phyloP scores from a whole-genome alignment of 169 alveolate genomes.

The Cryptosporidium canis region DNA sequence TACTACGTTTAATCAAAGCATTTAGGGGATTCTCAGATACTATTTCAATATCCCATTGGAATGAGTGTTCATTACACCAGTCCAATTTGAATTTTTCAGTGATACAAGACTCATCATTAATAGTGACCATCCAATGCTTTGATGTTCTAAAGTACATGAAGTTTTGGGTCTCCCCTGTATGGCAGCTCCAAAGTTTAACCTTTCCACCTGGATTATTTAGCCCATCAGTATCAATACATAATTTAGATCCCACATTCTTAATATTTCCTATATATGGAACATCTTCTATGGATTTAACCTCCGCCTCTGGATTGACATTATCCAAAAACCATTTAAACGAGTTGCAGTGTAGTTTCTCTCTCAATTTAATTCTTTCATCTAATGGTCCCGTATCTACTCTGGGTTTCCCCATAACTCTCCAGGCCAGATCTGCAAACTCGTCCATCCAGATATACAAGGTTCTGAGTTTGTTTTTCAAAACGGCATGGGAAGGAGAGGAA shows the following conservation, averaged over 20 bases:
- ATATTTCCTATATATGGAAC: slow-evolving; percentile 78
- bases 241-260: slow-evolving; percentile 51
- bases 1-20: slow-evolving; percentile 3
- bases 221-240: slow-evolving; percentile 60
- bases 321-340: slow-evolving; percentile 78
- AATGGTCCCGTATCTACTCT: slow-evolving; percentile 61
- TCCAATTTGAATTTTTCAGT: slow-evolving; percentile 37
- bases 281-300: slow-evolving; percentile 75
- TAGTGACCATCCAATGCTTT: slow-evolving; percentile 77
- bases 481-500: slow-evolving; percentile 74
- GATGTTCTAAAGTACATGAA: slow-evolving; percentile 76
- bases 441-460: slow-evolving; percentile 79
- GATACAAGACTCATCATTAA: slow-evolving; percentile 78
- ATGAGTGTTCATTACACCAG: slow-evolving; percentile 59
- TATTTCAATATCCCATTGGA: slow-evolving; percentile 33
- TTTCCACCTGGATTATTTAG: slow-evolving; percentile 61
- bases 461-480: slow-evolving; percentile 73
- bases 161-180: slow-evolving; percentile 54
- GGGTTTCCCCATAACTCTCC: slow-evolving; percentile 73
- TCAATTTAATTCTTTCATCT: slow-evolving; percentile 38
- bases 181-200: slow-evolving; percentile 67
- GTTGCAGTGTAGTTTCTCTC: slow-evolving; percentile 66
- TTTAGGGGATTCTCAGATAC: background rate
- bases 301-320: slow-evolving; percentile 77
- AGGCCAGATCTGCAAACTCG: slow-evolving; percentile 70